A percentile compares a stretch with the other conserved stretches of the same genome.
Conservation (phyloP, 1,284 basidiomycete species). For the Rugosomyces carneus region DNA sequence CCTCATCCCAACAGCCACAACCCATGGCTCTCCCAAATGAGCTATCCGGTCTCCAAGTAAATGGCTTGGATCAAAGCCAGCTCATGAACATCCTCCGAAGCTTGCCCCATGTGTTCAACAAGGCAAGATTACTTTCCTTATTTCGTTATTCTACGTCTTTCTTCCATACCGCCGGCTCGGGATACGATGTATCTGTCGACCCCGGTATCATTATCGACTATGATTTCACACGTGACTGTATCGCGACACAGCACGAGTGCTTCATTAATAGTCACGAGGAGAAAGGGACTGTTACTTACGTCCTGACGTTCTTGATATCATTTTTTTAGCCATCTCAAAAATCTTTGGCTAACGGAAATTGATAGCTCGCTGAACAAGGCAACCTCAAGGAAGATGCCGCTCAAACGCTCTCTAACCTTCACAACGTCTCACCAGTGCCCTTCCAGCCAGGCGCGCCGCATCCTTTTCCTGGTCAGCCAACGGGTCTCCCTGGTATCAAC, state of each 20-base stretch:
- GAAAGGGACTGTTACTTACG: conserved; percentile 13
- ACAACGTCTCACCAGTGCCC: conserved; percentile 31
- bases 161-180: neutral
- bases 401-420: conserved; percentile 56
- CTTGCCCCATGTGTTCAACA: conserved; percentile 39
- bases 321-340: conserved; percentile 3
- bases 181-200: conserved; percentile 7
- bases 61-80: conserved; percentile 39
- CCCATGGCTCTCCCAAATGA: conserved; percentile 21
- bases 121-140: conserved; percentile 28
- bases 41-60: conserved; percentile 22
- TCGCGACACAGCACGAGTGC: conserved; percentile 36
- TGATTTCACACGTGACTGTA: conserved; percentile 36
- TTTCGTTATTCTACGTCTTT: conserved; percentile 5
- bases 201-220: conserved; percentile 21
- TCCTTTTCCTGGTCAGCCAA: conserved; percentile 18
- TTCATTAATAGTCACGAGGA: conserved; percentile 32
- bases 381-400: conserved; percentile 59
- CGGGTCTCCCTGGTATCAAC: conserved; percentile 35
- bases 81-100: conserved; percentile 46
- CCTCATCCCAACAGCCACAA: conserved; percentile 20
- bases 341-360: neutral
- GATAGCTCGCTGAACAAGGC: conserved; percentile 32
- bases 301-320: conserved; percentile 12
- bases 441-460: conserved; percentile 27